Evolutionary conservation across 108 stramenopile species (phyloP).

Genomic region (Mediolabrus comicus): DNA sequence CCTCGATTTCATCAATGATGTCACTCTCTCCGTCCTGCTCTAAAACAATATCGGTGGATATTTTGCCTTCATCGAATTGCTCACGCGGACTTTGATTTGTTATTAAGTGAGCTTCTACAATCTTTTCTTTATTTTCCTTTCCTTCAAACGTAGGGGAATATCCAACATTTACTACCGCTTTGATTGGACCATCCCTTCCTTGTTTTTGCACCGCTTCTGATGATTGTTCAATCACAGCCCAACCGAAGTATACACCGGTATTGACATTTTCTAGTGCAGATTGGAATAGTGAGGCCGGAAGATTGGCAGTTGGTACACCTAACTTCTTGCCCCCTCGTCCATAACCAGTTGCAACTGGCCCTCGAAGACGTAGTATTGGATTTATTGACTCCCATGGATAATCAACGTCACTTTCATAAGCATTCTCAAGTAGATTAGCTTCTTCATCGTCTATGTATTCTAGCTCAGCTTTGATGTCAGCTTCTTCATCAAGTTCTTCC

Average conservation of each 20-base stretch:
- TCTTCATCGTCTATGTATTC: neutral
- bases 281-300: conserved; percentile 78
- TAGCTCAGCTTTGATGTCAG: neutral
- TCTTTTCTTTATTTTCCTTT: conserved; percentile 82
- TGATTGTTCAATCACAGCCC: conserved; percentile 63
- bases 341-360: conserved; percentile 77
- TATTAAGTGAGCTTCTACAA: conserved; percentile 89
- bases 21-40: conserved; percentile 16
- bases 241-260: conserved; percentile 87
- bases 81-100: conserved; percentile 36
- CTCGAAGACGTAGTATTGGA: conserved; percentile 59
- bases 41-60: neutral
- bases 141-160: conserved; percentile 91
- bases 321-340: conserved; percentile 88
- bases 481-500: neutral
- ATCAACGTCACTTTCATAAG: conserved; percentile 1
- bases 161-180: conserved; percentile 90
- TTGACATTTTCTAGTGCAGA: conserved; percentile 60
- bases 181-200: conserved; percentile 44
- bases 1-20: conserved; percentile 21
- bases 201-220: neutral
- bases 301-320: conserved; percentile 90
- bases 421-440: too few relatives aligned
- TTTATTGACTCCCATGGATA: conserved; percentile 38
- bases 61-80: neutral